Evolutionary conservation across 192 early-diverging fungal genomes (phyloP).

Genomic region (Linnemannia elongata): DNA sequence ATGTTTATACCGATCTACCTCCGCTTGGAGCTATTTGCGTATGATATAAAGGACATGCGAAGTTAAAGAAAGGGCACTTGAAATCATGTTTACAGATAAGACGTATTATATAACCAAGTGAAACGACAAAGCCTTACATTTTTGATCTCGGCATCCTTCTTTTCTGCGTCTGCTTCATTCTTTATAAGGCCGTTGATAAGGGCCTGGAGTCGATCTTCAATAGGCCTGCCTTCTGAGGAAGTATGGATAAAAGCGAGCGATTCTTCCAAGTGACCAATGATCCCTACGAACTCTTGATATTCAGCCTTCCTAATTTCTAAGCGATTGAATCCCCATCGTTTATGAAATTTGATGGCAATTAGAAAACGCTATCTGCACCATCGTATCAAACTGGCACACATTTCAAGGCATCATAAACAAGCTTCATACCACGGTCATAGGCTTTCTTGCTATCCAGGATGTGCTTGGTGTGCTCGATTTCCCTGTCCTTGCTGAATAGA

Average conservation of each 20-base stretch:
- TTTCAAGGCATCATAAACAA: neutral
- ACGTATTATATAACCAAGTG: neutral
- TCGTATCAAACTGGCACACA: neutral
- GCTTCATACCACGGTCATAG: neutral
- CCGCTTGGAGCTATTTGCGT: neutral
- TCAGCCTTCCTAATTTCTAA: neutral
- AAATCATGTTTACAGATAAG: neutral
- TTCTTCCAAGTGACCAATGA: slow-evolving; percentile 14
- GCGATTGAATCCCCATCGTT: neutral
- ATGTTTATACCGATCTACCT: neutral
- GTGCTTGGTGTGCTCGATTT: neutral
- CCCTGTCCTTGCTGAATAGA: neutral
- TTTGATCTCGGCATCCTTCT: slow-evolving; percentile 7
- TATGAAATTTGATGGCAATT: no score
- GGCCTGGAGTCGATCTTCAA: slow-evolving; percentile 7
- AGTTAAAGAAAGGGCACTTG: neutral
- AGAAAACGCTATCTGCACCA: no score
- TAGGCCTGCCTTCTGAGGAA: neutral
- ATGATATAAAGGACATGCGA: neutral
- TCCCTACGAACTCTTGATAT: slow-evolving; percentile 1
- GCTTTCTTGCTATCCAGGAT: neutral
- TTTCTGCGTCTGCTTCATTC: neutral
- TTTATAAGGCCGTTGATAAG: slow-evolving; percentile 1
- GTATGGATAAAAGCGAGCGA: slow-evolving; percentile 16
- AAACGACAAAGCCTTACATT: neutral